Conservation (phyloP, 2,329 filamentous ascomycete genomes). For the Alternaria consortialis region DNA sequence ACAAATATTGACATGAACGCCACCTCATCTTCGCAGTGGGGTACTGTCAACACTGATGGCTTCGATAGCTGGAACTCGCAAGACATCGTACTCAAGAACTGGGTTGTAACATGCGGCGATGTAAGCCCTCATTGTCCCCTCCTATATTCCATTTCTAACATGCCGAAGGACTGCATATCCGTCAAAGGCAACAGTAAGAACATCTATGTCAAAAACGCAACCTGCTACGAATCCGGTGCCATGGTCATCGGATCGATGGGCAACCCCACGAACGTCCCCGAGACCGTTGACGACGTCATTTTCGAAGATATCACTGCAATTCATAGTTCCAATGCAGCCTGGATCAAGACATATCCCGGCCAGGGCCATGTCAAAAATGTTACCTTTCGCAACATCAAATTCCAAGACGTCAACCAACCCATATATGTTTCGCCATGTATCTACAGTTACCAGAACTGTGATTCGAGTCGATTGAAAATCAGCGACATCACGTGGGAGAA, state of each 20-base stretch:
- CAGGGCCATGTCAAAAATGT: slow-evolving; percentile 56
- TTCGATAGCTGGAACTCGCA: slow-evolving; percentile 62
- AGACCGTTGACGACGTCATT: slow-evolving; percentile 62
- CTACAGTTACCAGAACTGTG: slow-evolving; percentile 48
- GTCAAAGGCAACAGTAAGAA: slow-evolving; percentile 68
- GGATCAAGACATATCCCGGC: slow-evolving; percentile 48
- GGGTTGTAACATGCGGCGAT: slow-evolving; percentile 52
- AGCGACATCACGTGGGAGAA: slow-evolving; percentile 61
- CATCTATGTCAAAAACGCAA: slow-evolving; percentile 67
- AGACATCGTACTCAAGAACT: slow-evolving; percentile 57
- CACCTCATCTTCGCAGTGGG: slow-evolving; percentile 56
- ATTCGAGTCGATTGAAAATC: slow-evolving; percentile 47
- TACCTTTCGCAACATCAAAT: slow-evolving; percentile 54
- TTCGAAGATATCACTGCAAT: slow-evolving; percentile 48
- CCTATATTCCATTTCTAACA: slow-evolving; percentile 43
- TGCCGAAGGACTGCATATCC: slow-evolving; percentile 66
- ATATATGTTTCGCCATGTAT: slow-evolving; percentile 61
- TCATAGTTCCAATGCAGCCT: slow-evolving; percentile 39
- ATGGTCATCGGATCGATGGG: slow-evolving; percentile 68
- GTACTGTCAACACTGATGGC: slow-evolving; percentile 62
- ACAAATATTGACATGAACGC: slow-evolving; percentile 64
- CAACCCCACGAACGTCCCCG: slow-evolving; percentile 64
- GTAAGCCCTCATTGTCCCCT: slow-evolving; percentile 29
- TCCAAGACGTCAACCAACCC: slow-evolving; percentile 56
- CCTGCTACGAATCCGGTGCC: slow-evolving; percentile 68